Conservation (phyloP, 1,139 yeast species). For the Suhomyces bokatorum region DNA sequence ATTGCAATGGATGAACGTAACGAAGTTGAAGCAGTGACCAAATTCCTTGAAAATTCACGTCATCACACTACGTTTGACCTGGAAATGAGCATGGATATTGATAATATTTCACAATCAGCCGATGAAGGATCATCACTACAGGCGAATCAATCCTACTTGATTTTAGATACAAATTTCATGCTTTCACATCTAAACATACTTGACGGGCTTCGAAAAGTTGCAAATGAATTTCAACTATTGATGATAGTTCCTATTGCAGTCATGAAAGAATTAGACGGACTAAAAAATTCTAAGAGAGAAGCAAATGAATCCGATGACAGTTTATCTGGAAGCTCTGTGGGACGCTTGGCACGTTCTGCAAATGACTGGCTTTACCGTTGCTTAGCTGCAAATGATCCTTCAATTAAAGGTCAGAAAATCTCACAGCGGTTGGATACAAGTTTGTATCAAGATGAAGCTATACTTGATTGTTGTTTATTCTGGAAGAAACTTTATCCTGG, state of each 20-base stretch:
- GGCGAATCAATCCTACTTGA: constrained; percentile 42
- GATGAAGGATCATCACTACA: constrained; percentile 9
- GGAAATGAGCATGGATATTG: constrained; percentile 6
- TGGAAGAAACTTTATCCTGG: constrained; percentile 43
- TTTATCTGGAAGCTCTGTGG: constrained; percentile 38
- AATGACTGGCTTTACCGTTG: constrained; percentile 74
- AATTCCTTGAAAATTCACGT: constrained; percentile 28
- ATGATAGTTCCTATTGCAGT: constrained; percentile 72
- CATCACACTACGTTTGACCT: background rate
- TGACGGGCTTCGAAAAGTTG: constrained; percentile 46
- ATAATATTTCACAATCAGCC: background rate
- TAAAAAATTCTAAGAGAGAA: constrained; percentile 47
- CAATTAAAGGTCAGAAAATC: constrained; percentile 65
- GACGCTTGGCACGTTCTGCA: constrained; percentile 67
- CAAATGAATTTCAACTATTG: constrained; percentile 42
- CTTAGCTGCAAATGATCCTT: constrained; percentile 51
- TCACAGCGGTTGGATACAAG: constrained; percentile 48
- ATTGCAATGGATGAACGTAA: constrained; percentile 47
- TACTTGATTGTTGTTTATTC: constrained; percentile 79
- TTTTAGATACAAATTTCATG: constrained; percentile 78
- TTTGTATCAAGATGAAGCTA: constrained; percentile 71
- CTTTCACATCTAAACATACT: constrained; percentile 62
- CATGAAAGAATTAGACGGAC: constrained; percentile 75
- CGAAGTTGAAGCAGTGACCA: constrained; percentile 48
- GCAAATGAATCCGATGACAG: constrained; percentile 14